Evolutionary conservation across 1,284 basidiomycete genomes (phyloP).

Genomic region (Fomes fomentarius): DNA sequence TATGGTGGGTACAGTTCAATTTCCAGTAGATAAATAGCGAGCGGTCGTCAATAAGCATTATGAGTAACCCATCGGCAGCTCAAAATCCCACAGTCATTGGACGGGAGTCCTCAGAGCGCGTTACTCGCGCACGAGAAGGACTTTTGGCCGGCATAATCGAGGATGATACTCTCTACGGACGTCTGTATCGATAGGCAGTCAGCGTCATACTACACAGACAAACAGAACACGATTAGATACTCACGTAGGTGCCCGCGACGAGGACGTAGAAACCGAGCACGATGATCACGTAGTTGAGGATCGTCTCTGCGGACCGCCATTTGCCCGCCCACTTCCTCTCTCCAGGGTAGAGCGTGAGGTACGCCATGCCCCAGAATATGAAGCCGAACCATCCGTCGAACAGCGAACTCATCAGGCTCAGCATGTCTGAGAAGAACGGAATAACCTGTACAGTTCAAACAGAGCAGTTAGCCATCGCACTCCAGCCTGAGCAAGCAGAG

Average conservation of each 20-base stretch:
- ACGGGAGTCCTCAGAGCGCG: slow-evolving; percentile 15
- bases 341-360: slow-evolving; percentile 44
- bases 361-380: slow-evolving; percentile 52
- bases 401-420: slow-evolving; percentile 48
- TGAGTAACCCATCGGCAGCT: too few species aligned
- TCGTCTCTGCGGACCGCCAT: slow-evolving; percentile 40
- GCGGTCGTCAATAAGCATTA: not conserved
- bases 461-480: too few species aligned
- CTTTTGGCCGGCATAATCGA: slow-evolving; percentile 21
- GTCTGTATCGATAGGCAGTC: slow-evolving; percentile 10
- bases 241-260: slow-evolving; percentile 46
- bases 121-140: slow-evolving; percentile 27
- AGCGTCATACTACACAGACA: not conserved
- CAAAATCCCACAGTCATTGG: too few species aligned
- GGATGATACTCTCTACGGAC: slow-evolving; percentile 26
- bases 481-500: not conserved
- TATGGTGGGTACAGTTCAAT: too few species aligned
- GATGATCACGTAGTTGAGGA: slow-evolving; percentile 45
- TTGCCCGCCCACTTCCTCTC: slow-evolving; percentile 39
- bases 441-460: slow-evolving; percentile 36
- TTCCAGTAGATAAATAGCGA: too few species aligned
- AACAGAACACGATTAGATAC: slow-evolving; percentile 11
- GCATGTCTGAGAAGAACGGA: slow-evolving; percentile 52
- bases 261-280: slow-evolving; percentile 44
- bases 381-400: slow-evolving; percentile 39